Percentiles rank a stretch among this genome's conserved stretches.
These are phyloP conservation scores for Anisodus acutangulus DNA, from an alignment of 257 asterid genomes.

Conservation along the genomic window DNA sequence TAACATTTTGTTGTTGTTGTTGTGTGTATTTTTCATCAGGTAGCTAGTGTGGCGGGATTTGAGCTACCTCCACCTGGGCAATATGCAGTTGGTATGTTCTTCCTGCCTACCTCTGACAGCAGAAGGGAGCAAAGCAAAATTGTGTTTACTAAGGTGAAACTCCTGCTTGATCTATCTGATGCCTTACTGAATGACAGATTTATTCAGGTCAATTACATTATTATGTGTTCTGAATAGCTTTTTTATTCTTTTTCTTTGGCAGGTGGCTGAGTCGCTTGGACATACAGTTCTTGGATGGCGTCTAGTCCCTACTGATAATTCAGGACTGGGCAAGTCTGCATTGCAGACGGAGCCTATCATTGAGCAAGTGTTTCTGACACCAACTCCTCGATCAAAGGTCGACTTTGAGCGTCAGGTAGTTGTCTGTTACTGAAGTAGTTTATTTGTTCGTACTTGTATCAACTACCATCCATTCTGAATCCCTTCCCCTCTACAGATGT, in stretches of 20 bases:
- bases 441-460: neutral
- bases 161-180: neutral
- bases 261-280: conserved; percentile 99
- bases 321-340: conserved; percentile 96
- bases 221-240: neutral
- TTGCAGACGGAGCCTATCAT: conserved; percentile 93
- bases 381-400: conserved; percentile 73
- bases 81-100: conserved; percentile 98
- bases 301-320: conserved; percentile 82
- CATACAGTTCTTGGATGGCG: conserved; percentile 98
- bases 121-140: conserved; percentile 90
- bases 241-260: conserved; percentile 6
- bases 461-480: neutral
- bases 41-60: conserved; percentile 71
- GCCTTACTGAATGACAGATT: neutral
- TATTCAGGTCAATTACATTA: neutral
- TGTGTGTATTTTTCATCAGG: conserved; percentile 48
- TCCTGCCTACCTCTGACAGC: conserved; percentile 90
- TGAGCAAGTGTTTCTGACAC: conserved; percentile 97
- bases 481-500: conserved; percentile 60
- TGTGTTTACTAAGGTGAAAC: conserved; percentile 78
- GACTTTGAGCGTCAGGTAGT: conserved; percentile 94
- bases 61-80: conserved; percentile 88
- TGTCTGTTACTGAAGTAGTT: conserved; percentile 12
- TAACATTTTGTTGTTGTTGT: neutral